Percentiles rank a stretch among this genome's conserved stretches.
Conservation (phyloP, 169 alveolate genomes). For the Plasmodium berghei region DNA sequence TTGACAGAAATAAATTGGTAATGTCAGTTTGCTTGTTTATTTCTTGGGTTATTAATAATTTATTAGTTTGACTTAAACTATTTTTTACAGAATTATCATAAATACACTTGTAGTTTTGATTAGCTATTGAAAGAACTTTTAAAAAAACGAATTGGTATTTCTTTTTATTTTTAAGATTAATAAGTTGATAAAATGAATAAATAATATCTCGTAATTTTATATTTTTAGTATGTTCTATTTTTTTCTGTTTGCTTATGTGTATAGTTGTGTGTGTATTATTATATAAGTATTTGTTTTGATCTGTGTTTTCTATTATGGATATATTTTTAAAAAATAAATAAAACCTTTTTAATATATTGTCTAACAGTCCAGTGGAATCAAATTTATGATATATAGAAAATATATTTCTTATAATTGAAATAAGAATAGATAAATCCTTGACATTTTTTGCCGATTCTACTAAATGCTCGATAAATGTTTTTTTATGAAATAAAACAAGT, state of each 20-base stretch:
- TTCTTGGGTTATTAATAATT: background rate
- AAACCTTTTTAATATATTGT: slow-evolving; percentile 31
- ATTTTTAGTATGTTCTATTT: slow-evolving; percentile 11
- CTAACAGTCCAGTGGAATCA: slow-evolving; percentile 19
- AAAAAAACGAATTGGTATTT: slow-evolving; percentile 42
- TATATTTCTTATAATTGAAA: slow-evolving; percentile 50
- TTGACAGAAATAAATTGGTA: slow-evolving; percentile 23
- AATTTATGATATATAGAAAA: slow-evolving; percentile 24
- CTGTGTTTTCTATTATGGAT: background rate
- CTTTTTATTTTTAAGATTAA: slow-evolving; percentile 3
- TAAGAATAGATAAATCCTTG: slow-evolving; percentile 46
- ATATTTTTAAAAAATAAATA: slow-evolving; percentile 21
- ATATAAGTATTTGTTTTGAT: background rate
- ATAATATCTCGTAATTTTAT: slow-evolving; percentile 51
- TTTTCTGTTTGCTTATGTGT: background rate
- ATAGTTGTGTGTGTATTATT: background rate
- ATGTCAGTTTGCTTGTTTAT: background rate
- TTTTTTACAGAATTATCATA: background rate
- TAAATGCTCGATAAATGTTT: slow-evolving; percentile 56
- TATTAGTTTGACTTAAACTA: background rate
- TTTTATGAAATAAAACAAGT: slow-evolving; percentile 30
- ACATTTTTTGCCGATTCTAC: slow-evolving; percentile 30
- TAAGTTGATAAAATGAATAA: slow-evolving; percentile 52
- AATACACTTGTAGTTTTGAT: slow-evolving; percentile 5
- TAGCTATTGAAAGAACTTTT: slow-evolving; percentile 26